Evolutionary conservation across 345 rosid species (phyloP), one percentile per base, ranked within the genome.

Genomic region (Camelina hispida): DNA sequence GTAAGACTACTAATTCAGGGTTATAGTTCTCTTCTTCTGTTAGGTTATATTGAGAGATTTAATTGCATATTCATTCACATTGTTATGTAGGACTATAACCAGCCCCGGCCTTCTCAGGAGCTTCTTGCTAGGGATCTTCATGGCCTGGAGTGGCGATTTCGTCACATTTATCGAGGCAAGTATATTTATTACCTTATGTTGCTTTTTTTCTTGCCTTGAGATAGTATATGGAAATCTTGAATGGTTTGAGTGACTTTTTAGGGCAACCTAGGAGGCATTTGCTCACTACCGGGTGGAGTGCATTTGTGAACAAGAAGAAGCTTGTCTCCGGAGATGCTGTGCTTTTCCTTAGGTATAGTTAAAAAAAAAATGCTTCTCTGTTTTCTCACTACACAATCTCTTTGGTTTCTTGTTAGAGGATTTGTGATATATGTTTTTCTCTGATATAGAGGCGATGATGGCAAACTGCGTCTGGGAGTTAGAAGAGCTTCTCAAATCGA

Each of bases 221-320:
- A 60, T 28, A 2, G 51, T 46, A 32, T 37, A 6, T 59, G 66
- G 4, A 42, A 3, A 48, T 7, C 16, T 25, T 20, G 16, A 32
- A 56, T 65, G 51, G 34, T 42, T 53, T 65, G 53, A 9, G 43
- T 62, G 52, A 25, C 43, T 48, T 72, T 28, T 64, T 58, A 95
- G 99, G 99, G 30, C 99, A 93, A 82, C 99, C 99, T 15, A 87
- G 98, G 73, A 87, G 99, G 84, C 99, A 96, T 81, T 83, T 96
- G 90, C 96, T 96, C 14, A 96, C 99, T 6, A 96, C 98, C 7
- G 99, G 99, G 47, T 96, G 99, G 99, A 96, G 97, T 81, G 94
- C 93, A 18, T 96, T 96, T 79, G 98, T 96, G 4, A 96, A 96
- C 79, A 91, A 85, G 91, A 96, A 96, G 89, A 93, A 93, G 78